Evolutionary conservation across 1,284 basidiomycete species (phyloP), one percentile per base, ranked within the genome.

Genomic region (Hemileia vastatrix): DNA sequence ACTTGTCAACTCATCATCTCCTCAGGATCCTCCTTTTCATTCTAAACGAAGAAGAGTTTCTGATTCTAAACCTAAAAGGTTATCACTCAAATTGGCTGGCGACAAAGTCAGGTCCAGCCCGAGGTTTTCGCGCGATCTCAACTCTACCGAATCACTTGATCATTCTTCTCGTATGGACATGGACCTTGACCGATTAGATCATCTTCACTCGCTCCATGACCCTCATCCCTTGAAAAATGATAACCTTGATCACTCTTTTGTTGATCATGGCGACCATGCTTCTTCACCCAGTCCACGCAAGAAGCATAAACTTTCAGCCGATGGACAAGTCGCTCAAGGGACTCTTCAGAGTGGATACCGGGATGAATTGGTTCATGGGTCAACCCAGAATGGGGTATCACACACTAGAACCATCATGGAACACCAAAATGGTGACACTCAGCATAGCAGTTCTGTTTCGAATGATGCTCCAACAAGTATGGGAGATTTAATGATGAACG

Each of bases 301-400:
- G 52, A n/a, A 62, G 52, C 1, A 49, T 62, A 33, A 55, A 54
- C 19, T n/a, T n/a, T n/a, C n/a, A n/a, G n/a, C n/a, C n/a, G n/a
- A n/a, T n/a, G n/a, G n/a, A n/a, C n/a, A n/a, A n/a, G n/a, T n/a
- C n/a, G n/a, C n/a, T n/a, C n/a, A n/a, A n/a, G n/a, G n/a, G n/a
- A n/a, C n/a, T n/a, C n/a, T n/a, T n/a, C n/a, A n/a, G n/a, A n/a
- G n/a, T n/a, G n/a, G n/a, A n/a, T n/a, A n/a, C n/a, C n/a, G n/a
- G n/a, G n/a, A n/a, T n/a, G n/a, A n/a, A n/a, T n/a, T n/a, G n/a
- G n/a, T n/a, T n/a, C n/a, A n/a, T n/a, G n/a, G n/a, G n/a, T n/a
- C n/a, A n/a, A n/a, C n/a, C n/a, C n/a, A n/a, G n/a, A n/a, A n/a
- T n/a, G n/a, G n/a, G n/a, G n/a, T n/a, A n/a, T n/a, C n/a, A n/a